phyloP scores from a whole-genome alignment of 768 basidiomycete species.

The Boletus rufocinnamomeus region DNA sequence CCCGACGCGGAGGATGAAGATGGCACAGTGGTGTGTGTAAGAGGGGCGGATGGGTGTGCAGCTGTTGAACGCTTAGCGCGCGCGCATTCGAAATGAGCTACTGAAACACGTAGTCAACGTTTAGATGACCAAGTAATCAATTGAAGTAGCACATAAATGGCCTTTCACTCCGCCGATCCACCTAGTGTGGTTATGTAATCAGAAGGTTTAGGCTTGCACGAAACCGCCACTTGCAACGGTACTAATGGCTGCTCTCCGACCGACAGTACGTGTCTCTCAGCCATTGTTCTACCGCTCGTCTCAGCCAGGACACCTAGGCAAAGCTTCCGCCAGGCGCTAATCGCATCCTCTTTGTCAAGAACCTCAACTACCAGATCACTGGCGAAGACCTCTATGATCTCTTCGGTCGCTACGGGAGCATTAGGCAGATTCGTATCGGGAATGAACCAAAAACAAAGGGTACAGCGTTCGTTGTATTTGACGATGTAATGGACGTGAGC shows the following conservation, averaged over 20 bases:
- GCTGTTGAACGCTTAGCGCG: conserved; percentile 54
- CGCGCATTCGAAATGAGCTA: conserved; percentile 14
- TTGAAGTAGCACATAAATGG: not conserved
- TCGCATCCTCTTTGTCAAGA: conserved; percentile 91
- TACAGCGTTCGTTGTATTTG: conserved; percentile 95
- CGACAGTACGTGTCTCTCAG: conserved; percentile 48
- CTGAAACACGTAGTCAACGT: not conserved
- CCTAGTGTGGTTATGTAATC: conserved; percentile 23
- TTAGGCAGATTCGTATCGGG: conserved; percentile 93
- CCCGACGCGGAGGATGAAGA: conserved; percentile 58
- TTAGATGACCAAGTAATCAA: not conserved
- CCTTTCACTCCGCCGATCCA: not conserved
- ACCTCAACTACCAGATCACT: conserved; percentile 88
- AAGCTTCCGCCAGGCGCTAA: conserved; percentile 93
- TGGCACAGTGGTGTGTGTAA: conserved; percentile 68
- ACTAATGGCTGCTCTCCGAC: conserved; percentile 71
- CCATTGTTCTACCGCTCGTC: not conserved
- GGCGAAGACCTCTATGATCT: conserved; percentile 96
- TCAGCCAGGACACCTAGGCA: conserved; percentile 44
- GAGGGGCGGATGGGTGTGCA: conserved; percentile 65
- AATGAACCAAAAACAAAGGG: conserved; percentile 91
- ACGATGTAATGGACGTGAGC: conserved; percentile 93
- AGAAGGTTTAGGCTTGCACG: not conserved
- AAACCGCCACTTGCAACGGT: conserved; percentile 3
- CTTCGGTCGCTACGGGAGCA: conserved; percentile 95